Base-by-base conservation (phyloP, 352 stramenopile genomes). In the Pythium plurisporium region DNA sequence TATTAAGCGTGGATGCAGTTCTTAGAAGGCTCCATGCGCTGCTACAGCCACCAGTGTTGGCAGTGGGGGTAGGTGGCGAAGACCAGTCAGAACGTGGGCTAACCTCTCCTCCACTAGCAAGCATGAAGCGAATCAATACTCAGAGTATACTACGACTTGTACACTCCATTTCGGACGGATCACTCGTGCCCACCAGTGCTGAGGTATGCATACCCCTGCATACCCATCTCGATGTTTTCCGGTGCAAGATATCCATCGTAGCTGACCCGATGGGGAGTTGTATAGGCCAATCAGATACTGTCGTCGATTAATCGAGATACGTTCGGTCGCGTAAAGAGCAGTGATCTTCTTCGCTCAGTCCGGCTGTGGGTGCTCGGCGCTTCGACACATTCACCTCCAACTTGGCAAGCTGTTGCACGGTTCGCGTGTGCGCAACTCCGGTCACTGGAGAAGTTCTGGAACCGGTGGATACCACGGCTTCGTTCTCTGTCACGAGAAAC, bases 331-430 rank as follows among this genome's bases (percentile, higher is more conserved):
- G 74, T 75, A 14, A 73, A 70, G 17, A 74, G 64, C n/a, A 69
- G 71, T 26, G 74, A 88, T 26, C 56, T 86, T 25, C 37, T 83
- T 23, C 78, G 78, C 22, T 42, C 73, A n/a, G 59, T 85, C 59
- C 78, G 70, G 60, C 14, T 29, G 3, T 86, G 75, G 78, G 20
- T 79, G 14, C 31, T 65, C 25, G 45, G 46, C 29, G 50, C 42
- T 25, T 65, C 72, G n/a, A 70, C 69, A 36, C 54, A 69, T 17
- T 61, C 67, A 10, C 17, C 44, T 9, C 43, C 69, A 12, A 51
- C 69, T 1, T 88, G 78, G 78, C 62, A 83, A 41, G 50, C 46
- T 23, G 22, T 75, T 30, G 70, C 68, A 15, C 46, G 46, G 19
- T 36, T 29, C 15, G 53, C 61, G 2, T 17, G 4, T 25, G 34